These are phyloP conservation scores for Lipomyces yarrowii DNA, from an alignment of 1,139 yeast species.

Conservation along the genomic window DNA sequence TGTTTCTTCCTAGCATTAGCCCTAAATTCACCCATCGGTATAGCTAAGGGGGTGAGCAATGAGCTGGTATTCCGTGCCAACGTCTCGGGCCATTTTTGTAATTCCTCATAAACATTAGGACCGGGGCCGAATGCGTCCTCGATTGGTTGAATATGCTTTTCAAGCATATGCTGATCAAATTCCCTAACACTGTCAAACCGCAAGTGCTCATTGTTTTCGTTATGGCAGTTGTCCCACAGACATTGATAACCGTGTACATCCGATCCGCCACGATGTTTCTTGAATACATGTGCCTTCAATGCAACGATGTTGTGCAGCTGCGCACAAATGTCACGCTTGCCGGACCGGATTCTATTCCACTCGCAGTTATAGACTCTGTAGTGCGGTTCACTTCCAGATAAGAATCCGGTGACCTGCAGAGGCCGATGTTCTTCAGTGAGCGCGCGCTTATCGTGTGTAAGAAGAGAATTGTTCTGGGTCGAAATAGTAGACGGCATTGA, in stretches of 20 bases:
- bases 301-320: neutral
- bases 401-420: neutral
- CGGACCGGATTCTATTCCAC: constrained; percentile 6
- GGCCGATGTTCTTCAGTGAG: neutral
- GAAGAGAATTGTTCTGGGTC: neutral
- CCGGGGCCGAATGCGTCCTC: neutral
- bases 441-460: neutral
- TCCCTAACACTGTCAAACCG: constrained; percentile 7
- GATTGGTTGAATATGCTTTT: constrained; percentile 5
- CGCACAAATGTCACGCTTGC: neutral
- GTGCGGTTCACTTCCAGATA: neutral
- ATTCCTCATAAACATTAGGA: neutral
- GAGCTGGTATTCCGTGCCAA: neutral
- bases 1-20: neutral
- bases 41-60: neutral
- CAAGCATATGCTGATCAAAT: constrained; percentile 4
- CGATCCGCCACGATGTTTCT: neutral
- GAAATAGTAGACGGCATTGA: neutral
- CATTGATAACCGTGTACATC: neutral
- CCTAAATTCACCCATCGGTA: neutral
- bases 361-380: constrained; percentile 2
- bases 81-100: neutral
- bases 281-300: neutral
- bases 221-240: constrained; percentile 17
- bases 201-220: neutral